A percentile compares a stretch with the other conserved stretches of the same genome.
phyloP scores from a whole-genome alignment of 768 basidiomycete species.

The Tylopilus cervinicoccineus region DNA sequence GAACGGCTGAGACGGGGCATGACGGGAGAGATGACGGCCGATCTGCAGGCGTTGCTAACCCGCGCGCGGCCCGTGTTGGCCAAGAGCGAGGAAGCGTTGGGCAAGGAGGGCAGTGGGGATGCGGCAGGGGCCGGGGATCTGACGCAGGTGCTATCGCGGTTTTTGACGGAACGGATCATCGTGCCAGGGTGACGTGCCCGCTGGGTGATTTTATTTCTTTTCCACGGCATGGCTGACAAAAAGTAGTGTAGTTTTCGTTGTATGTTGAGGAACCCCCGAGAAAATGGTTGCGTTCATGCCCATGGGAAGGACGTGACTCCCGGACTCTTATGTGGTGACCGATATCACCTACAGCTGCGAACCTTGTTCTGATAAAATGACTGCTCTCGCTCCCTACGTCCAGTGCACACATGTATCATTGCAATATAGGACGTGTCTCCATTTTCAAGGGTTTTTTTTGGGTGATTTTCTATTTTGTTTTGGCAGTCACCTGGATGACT shows the following conservation, averaged over 20 bases:
- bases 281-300: no score
- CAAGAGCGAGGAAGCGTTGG: slow-evolving; percentile 51
- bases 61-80: slow-evolving; percentile 62
- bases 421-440: no score
- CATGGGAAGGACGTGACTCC: no score
- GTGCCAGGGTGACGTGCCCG: slow-evolving; percentile 30
- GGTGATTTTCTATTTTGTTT: no score
- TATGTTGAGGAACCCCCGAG: neutral
- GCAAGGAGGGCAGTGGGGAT: no score
- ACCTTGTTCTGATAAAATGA: no score
- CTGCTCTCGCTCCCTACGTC: no score
- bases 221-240: neutral
- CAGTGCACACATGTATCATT: no score
- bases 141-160: slow-evolving; percentile 55
- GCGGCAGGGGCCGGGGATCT: slow-evolving; percentile 45
- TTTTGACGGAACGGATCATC: slow-evolving; percentile 60
- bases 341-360: no score
- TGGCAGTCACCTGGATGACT: no score
- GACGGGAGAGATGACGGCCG: slow-evolving; percentile 76
- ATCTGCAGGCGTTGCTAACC: slow-evolving; percentile 61
- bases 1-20: slow-evolving; percentile 69
- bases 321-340: no score
- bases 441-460: no score
- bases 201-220: neutral
- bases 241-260: slow-evolving; percentile 2